Percentiles rank a stretch among this genome's conserved stretches.
phyloP scores from a whole-genome alignment of 495 filamentous ascomycete species.

The Podospora comata region DNA sequence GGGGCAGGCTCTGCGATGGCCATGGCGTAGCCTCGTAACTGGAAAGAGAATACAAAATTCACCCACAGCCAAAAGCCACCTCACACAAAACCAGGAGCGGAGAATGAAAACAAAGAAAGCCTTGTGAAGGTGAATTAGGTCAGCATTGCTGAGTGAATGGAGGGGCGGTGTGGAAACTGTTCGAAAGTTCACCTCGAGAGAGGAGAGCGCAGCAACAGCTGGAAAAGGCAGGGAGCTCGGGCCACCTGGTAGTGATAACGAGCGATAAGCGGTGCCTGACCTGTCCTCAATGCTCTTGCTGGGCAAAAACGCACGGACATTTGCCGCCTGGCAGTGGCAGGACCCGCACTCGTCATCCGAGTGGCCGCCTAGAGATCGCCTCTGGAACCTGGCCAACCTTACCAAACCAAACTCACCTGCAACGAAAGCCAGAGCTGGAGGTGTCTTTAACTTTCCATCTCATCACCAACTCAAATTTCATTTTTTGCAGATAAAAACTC shows the following conservation, averaged over 20 bases:
- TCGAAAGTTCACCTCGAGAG: conserved; percentile 16
- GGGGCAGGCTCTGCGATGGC: background rate
- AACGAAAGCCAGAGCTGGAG: conserved; percentile 1
- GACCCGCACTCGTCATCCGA: conserved; percentile 40
- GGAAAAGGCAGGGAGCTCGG: conserved; percentile 19
- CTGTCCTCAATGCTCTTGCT: background rate
- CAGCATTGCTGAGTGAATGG: background rate
- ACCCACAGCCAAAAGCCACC: background rate
- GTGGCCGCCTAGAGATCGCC: conserved; percentile 33
- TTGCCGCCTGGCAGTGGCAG: conserved; percentile 30
- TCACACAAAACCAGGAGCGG: background rate
- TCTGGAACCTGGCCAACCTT: conserved; percentile 15
- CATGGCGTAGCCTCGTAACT: background rate
- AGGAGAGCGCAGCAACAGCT: conserved; percentile 1
- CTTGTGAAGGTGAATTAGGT: too few species aligned
- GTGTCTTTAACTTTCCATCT: background rate
- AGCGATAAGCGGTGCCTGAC: conserved; percentile 12
- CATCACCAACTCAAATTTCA: background rate
- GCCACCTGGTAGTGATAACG: background rate
- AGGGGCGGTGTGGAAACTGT: conserved; percentile 14
- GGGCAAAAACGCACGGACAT: conserved; percentile 31
- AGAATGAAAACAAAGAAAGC: background rate
- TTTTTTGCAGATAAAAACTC: background rate
- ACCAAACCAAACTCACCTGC: conserved; percentile 18
- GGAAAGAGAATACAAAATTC: background rate